phyloP scores from a whole-genome alignment of 257 asterid species.

The Paraleonurus japonicus region DNA sequence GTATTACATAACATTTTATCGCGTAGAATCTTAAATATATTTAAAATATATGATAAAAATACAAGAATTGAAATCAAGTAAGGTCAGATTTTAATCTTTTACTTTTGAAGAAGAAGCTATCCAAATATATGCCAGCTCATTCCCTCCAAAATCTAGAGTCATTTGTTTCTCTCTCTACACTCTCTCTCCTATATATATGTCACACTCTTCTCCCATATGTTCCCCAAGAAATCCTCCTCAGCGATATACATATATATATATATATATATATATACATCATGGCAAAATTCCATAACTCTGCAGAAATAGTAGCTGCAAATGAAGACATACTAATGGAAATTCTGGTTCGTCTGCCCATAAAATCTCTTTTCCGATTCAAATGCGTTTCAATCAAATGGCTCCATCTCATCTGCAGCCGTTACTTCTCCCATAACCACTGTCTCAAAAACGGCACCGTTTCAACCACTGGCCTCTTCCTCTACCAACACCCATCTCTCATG shows the following conservation, averaged over 20 bases:
- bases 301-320: conserved; percentile 11
- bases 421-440: conserved; percentile 15
- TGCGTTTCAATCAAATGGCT: conserved; percentile 12
- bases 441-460: conserved; percentile 2
- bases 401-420: background rate
- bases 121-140: background rate
- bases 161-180: background rate
- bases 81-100: no score
- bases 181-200: background rate
- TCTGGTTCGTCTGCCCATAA: conserved; percentile 14
- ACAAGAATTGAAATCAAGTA: background rate
- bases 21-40: no score
- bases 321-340: conserved; percentile 15
- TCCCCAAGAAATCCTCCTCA: background rate
- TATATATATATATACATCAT: no score
- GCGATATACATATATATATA: background rate
- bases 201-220: background rate
- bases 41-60: no score
- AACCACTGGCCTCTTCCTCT: background rate
- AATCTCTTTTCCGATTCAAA: conserved; percentile 20
- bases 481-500: background rate
- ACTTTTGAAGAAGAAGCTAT: background rate
- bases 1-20: no score
- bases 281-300: no score
- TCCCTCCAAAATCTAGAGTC: background rate